Base-by-base conservation (phyloP, 371 early-diverging fungal species). In the Rhizopus sp. region DNA sequence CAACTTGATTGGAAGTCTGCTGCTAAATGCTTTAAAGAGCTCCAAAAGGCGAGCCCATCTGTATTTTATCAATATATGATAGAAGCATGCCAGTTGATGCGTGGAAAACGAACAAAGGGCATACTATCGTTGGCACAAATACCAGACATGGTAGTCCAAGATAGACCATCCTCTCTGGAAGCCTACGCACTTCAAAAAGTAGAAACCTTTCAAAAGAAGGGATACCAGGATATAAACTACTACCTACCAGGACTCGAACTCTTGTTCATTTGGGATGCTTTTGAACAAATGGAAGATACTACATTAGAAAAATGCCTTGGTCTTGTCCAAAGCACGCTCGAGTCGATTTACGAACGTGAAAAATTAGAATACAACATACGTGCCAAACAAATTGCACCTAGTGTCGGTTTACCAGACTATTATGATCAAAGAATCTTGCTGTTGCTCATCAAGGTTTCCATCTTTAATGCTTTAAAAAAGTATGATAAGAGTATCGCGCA, bases 201-300 rank as follows among this genome's bases (percentile, higher is more conserved):
- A 13, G 65, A 75, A 15, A 40, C 74, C 35, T 75, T 78, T 64
- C 68, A 76, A 33, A 59, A 58, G 17, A 66, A 60, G 12, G 74
- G 69, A 3, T 80, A 78, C 52, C 74, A 77, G 45, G 70, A 81
- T 53, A 71, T 75, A 42, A 63, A 63, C 12, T 59, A 69, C 38
- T 60, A 63, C 31, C 59, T 80, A 39, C 75, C 77, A 3, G 77
- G 68, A 2, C 57, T 81, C 9, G 84, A 83, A 56, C 69, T 81
- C 8, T 47, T 83, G 9, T 53, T 73, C 31, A 64, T 83, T 40
- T 77, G 79, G 79, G 78, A 80, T 57, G 69, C 68, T 3, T 80
- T 77, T 57, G 54, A 65, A 4, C 73, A 68, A 44, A 81, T 81
- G 84, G 63, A 72, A 0, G 48, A 45, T 7, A 64, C 62, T 33